These are phyloP conservation scores for Leccinum fallax DNA, from an alignment of 1,284 basidiomycete genomes.

Conservation along the genomic window DNA sequence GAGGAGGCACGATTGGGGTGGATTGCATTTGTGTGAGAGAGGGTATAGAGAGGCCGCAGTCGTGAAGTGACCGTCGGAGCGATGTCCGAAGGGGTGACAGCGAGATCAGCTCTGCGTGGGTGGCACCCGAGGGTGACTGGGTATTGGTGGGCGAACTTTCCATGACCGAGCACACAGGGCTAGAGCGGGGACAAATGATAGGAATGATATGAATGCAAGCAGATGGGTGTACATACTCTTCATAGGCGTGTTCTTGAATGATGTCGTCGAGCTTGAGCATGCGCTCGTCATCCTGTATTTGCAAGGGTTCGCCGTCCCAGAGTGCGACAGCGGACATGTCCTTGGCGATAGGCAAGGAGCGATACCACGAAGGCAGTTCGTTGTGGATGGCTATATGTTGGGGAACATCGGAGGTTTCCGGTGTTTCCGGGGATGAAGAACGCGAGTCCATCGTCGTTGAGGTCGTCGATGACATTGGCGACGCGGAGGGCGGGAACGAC, in stretches of 20 bases:
- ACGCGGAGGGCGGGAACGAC: slow-evolving; percentile 8
- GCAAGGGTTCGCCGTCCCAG: slow-evolving; percentile 36
- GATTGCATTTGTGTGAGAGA: slow-evolving; percentile 33
- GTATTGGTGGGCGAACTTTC: slow-evolving; percentile 19
- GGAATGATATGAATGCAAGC: neutral
- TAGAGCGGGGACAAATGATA: slow-evolving; percentile 10
- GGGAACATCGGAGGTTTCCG: slow-evolving; percentile 58
- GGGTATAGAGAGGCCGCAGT: slow-evolving; percentile 32
- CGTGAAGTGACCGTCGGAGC: slow-evolving; percentile 16
- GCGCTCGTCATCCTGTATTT: slow-evolving; percentile 50
- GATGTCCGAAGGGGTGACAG: slow-evolving; percentile 17
- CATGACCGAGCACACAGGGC: slow-evolving; percentile 23
- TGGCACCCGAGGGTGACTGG: slow-evolving; percentile 10
- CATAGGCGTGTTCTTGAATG: slow-evolving; percentile 68
- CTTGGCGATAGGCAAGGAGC: slow-evolving; percentile 44
- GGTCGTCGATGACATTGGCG: slow-evolving; percentile 53
- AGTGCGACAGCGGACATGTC: slow-evolving; percentile 36
- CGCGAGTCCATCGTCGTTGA: slow-evolving; percentile 61
- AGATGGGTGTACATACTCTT: slow-evolving; percentile 53
- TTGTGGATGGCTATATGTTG: slow-evolving; percentile 52
- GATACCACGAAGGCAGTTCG: slow-evolving; percentile 63
- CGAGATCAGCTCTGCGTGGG: slow-evolving; percentile 7
- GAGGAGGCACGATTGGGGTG: slow-evolving; percentile 46
- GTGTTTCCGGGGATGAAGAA: slow-evolving; percentile 69
- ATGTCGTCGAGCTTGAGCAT: slow-evolving; percentile 71